These are phyloP conservation scores for Pseudogymnoascus sp. DNA, from an alignment of 2,329 filamentous ascomycete genomes.

Conservation along the genomic window DNA sequence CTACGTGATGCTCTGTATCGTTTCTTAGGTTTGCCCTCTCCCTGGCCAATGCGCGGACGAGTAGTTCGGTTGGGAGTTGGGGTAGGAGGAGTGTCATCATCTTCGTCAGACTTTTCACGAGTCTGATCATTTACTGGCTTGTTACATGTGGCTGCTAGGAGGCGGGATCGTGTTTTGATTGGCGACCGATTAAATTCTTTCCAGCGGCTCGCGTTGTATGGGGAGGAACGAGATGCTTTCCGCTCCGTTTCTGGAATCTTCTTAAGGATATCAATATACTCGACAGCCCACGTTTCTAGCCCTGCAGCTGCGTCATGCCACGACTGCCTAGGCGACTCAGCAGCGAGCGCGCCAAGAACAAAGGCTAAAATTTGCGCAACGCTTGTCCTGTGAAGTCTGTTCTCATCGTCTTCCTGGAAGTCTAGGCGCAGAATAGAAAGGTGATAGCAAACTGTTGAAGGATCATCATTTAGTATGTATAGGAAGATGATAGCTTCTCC, in stretches of 20 bases:
- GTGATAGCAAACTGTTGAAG: slow-evolving; percentile 8
- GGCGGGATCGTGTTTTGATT: slow-evolving; percentile 10
- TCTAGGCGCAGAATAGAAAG: slow-evolving; percentile 11
- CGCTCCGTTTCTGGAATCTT: slow-evolving; percentile 7
- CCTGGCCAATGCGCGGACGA: not conserved
- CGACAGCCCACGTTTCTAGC: slow-evolving; percentile 10
- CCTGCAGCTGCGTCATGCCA: slow-evolving; percentile 27
- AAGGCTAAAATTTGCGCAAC: slow-evolving; percentile 10
- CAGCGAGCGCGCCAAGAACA: slow-evolving; percentile 28
- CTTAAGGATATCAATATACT: slow-evolving; percentile 10
- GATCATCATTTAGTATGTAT: slow-evolving; percentile 10
- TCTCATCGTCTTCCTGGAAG: slow-evolving; percentile 4
- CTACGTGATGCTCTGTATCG: not conserved
- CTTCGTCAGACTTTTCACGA: slow-evolving; percentile 1
- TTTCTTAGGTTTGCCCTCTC: not conserved
- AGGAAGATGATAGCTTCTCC: slow-evolving; percentile 12
- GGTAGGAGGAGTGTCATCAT: slow-evolving; percentile 6
- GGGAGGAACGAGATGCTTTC: not conserved
- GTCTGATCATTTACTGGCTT: not conserved
- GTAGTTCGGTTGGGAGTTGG: not conserved
- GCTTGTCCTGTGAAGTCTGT: slow-evolving; percentile 9
- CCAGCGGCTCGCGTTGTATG: slow-evolving; percentile 8
- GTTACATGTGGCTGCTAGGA: not conserved
- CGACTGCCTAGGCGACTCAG: slow-evolving; percentile 21
- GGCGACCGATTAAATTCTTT: slow-evolving; percentile 9